Evolutionary conservation across 73 alveolate species (phyloP).

Genomic region (Paramecium biaurelia): DNA sequence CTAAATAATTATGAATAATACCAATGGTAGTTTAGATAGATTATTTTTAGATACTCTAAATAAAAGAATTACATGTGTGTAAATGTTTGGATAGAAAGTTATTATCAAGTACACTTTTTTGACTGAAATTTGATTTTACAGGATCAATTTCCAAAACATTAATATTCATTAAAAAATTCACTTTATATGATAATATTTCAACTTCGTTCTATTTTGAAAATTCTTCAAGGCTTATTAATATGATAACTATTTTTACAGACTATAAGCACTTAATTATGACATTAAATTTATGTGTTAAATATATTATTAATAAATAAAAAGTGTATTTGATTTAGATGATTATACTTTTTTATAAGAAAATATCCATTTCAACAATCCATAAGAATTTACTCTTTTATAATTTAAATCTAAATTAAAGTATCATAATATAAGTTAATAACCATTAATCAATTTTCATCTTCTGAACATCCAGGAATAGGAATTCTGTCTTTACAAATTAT

Average conservation of each 20-base stretch:
- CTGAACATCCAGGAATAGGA: not conserved
- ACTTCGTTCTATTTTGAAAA: not conserved
- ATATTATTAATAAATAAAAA: not conserved
- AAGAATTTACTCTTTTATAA: not conserved
- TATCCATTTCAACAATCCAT: no score
- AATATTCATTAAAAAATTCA: not conserved
- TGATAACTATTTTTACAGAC: not conserved
- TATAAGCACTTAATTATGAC: not conserved
- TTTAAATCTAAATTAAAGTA: no score
- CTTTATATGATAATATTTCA: not conserved
- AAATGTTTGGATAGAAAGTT: not conserved
- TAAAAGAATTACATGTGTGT: not conserved
- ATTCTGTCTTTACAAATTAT: not conserved
- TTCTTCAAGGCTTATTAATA: not conserved
- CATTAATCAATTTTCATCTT: not conserved
- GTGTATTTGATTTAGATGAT: not conserved
- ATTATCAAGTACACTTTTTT: not conserved
- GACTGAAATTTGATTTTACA: not conserved
- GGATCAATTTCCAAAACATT: not conserved
- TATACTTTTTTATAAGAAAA: not conserved
- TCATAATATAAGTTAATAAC: not conserved
- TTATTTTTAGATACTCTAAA: not conserved
- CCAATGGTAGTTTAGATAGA: not conserved
- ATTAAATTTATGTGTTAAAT: not conserved
- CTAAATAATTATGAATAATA: not conserved